Evolutionary conservation across 1,139 yeast species (phyloP).

Genomic region (Hyphopichia khmerensis): DNA sequence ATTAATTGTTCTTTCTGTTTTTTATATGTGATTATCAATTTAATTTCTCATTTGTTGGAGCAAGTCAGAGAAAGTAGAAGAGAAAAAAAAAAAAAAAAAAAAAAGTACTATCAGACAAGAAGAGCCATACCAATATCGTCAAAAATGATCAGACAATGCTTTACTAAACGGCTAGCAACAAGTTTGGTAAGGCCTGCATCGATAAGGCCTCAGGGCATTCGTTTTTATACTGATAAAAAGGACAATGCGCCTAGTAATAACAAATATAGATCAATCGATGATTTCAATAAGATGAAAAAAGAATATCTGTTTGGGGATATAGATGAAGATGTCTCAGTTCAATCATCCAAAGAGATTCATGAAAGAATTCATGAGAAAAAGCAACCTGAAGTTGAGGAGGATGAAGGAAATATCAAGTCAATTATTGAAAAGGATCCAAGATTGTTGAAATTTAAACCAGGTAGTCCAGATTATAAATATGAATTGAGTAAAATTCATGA

Average conservation of each 20-base stretch:
- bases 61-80: background rate
- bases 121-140: no score
- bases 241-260: constrained; percentile 5
- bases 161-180: background rate
- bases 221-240: background rate
- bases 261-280: constrained; percentile 27
- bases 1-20: background rate
- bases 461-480: constrained; percentile 41
- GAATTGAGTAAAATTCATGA: constrained; percentile 28
- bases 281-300: constrained; percentile 38
- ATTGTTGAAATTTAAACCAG: constrained; percentile 25
- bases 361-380: constrained; percentile 5
- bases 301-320: constrained; percentile 34
- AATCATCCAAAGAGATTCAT: constrained; percentile 12
- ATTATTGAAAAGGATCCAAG: constrained; percentile 35
- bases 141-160: background rate
- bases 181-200: background rate
- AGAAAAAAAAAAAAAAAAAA: background rate
- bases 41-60: background rate
- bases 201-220: background rate
- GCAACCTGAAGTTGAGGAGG: constrained; percentile 10
- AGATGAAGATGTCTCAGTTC: constrained; percentile 17
- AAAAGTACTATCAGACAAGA: background rate
- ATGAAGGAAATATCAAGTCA: constrained; percentile 19
- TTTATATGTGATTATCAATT: background rate